Conservation (phyloP, 2,329 filamentous ascomycete genomes). For the Xylariomycetidae sp. region DNA sequence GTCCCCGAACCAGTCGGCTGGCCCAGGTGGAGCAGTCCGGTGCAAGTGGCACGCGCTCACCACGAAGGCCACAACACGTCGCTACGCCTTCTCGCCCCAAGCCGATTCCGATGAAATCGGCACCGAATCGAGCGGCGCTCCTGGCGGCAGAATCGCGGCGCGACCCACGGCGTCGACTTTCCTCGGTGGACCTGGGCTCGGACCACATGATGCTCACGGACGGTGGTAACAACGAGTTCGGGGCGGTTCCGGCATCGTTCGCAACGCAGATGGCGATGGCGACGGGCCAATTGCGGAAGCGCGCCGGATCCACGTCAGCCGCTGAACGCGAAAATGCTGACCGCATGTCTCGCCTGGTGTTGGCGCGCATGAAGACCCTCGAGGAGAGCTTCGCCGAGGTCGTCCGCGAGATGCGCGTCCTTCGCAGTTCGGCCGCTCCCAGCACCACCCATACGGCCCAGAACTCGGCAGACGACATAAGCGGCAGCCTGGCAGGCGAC, state of each 20-base stretch:
- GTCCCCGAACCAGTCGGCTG: constrained; percentile 32
- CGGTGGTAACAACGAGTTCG: constrained; percentile 54
- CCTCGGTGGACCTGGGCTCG: constrained; percentile 66
- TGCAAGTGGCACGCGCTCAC: constrained; percentile 37
- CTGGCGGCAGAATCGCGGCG: constrained; percentile 43
- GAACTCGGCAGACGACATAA: constrained; percentile 47
- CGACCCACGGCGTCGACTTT: constrained; percentile 41
- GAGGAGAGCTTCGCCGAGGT: constrained; percentile 88
- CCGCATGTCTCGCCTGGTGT: constrained; percentile 72
- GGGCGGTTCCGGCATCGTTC: constrained; percentile 66
- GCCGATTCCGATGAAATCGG: constrained; percentile 51
- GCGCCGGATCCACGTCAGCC: constrained; percentile 25
- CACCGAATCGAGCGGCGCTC: constrained; percentile 49
- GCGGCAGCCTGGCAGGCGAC: constrained; percentile 20
- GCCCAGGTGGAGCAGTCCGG: constrained; percentile 32
- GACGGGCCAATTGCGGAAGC: constrained; percentile 52
- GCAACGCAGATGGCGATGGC: constrained; percentile 75
- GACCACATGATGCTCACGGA: constrained; percentile 65
- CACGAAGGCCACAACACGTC: constrained; percentile 37
- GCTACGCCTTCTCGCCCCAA: constrained; percentile 47
- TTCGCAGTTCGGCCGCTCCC: constrained; percentile 41
- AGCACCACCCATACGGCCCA: no score
- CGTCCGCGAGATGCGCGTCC: constrained; percentile 69
- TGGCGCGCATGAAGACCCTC: constrained; percentile 86
- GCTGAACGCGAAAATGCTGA: constrained; percentile 44